phyloP scores from a whole-genome alignment of 2,329 filamentous ascomycete species.

The Metarhizium album region DNA sequence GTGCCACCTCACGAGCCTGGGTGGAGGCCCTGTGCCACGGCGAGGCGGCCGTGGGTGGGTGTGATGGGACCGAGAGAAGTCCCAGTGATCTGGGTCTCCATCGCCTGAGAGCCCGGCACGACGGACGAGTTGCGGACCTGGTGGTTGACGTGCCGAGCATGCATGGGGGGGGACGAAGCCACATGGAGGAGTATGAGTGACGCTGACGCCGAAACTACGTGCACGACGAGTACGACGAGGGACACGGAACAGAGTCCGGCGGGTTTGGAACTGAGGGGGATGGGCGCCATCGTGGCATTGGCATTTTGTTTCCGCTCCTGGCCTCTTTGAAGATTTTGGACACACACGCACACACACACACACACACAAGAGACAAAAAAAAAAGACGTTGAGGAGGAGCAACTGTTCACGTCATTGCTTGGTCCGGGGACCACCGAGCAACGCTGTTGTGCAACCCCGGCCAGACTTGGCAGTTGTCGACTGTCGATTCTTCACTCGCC shows the following conservation, averaged over 20 bases:
- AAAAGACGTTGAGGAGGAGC: background rate
- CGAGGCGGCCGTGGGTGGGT: background rate
- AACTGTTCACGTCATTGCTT: background rate
- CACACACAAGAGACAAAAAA: too few species aligned
- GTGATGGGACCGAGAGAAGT: background rate
- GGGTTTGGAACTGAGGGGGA: background rate
- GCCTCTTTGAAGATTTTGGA: background rate
- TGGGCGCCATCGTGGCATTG: background rate
- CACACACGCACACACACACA: too few species aligned
- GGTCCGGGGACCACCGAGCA: background rate
- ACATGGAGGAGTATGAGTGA: background rate
- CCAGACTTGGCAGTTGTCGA: background rate
- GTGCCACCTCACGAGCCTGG: background rate
- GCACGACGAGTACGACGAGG: background rate
- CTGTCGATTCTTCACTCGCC: background rate
- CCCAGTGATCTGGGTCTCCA: slow-evolving; percentile 5
- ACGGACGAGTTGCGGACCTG: slow-evolving; percentile 2
- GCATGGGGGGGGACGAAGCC: too few species aligned
- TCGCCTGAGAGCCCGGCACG: slow-evolving; percentile 4
- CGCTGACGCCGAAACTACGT: background rate
- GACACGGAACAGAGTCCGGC: background rate
- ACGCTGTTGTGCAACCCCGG: background rate
- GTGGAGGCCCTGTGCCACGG: background rate
- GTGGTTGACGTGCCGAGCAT: background rate
- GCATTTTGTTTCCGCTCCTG: background rate